Conservation (phyloP, 768 basidiomycete species). For the Amanita inopinata region DNA sequence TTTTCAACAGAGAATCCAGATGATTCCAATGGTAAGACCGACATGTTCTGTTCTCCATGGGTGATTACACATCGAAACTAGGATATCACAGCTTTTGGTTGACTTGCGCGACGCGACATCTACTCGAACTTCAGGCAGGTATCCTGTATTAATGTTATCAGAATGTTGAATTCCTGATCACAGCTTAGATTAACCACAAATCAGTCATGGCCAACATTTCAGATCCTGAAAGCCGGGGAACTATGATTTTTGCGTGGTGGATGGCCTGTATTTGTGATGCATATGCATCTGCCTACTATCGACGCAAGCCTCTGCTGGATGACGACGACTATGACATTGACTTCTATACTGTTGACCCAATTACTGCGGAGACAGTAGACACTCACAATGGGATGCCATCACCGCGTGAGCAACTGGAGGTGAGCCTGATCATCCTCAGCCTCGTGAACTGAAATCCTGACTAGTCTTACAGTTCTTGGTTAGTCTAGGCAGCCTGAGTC, state of each 20-base stretch:
- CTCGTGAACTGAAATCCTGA: slow-evolving; percentile 10
- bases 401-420: slow-evolving; percentile 74
- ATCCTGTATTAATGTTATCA: slow-evolving; percentile 11
- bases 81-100: slow-evolving; percentile 86
- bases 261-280: slow-evolving; percentile 83
- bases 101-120: slow-evolving; percentile 64
- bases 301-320: slow-evolving; percentile 77
- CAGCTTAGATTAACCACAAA: slow-evolving; percentile 69
- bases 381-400: slow-evolving; percentile 40
- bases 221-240: slow-evolving; percentile 67
- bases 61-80: slow-evolving; percentile 22
- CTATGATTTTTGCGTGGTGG: slow-evolving; percentile 93
- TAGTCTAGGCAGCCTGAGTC: slow-evolving; percentile 19
- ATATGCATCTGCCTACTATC: slow-evolving; percentile 75
- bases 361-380: slow-evolving; percentile 37
- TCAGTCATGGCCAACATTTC: slow-evolving; percentile 64
- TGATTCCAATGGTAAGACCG: slow-evolving; percentile 58
- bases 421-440: slow-evolving; percentile 25
- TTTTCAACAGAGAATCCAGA: slow-evolving; percentile 54
- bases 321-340: slow-evolving; percentile 88
- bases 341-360: slow-evolving; percentile 70
- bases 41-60: slow-evolving; percentile 10
- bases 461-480: slow-evolving; percentile 51
- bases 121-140: slow-evolving; percentile 66
- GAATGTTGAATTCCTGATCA: slow-evolving; percentile 9